Base-by-base conservation (phyloP, 768 basidiomycete species). In the Holtermannia corniformis region DNA sequence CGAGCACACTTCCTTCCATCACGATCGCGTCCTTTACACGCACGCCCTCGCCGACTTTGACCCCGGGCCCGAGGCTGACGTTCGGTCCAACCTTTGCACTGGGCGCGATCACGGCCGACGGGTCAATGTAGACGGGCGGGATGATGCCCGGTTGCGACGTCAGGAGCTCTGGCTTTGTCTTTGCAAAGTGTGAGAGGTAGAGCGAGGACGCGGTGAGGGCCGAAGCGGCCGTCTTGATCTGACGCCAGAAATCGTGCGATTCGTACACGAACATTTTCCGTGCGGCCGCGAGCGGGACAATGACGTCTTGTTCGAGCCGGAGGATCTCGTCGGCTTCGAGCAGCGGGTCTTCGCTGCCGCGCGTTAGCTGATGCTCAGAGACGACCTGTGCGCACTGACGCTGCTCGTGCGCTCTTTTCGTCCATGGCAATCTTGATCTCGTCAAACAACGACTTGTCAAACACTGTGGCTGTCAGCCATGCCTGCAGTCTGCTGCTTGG, bases 201-300 rank as follows among this genome's bases (percentile, higher is more conserved):
- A 75, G 71, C 10, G 70, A 67, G 23, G 73, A 73, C 22, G 76
- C 76, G 2, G 75, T 73, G n/a, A 77, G 68, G 27, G 76, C 75
- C 28, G 74, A 75, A n/a, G 73, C 75, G 27, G 75, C 75, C 10
- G 68, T 68, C 70, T 77, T 77, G 67, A 77, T 75, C 56, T 76
- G 75, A 5, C 71, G 59, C 75, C 75, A 77, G 57, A 73, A 74
- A 28, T 72, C 66, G 14, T 56, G 65, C 19, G 71, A 68, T 57
- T 71, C 66, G 69, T 72, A 76, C 1, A 75, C 76, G 55, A 66
- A 76, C 47, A 77, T 71, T 65, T 75, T 76, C 51, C 60, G 61
- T 19, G 59, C 45, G 5, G 69, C 65, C 2, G 74, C 74, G 5
- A 77, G 63, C 10, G 75, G 75, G 3, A 74, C 73, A 44, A 77